Base-by-base conservation (phyloP, 106 monocot species). In the Allium sativum region DNA sequence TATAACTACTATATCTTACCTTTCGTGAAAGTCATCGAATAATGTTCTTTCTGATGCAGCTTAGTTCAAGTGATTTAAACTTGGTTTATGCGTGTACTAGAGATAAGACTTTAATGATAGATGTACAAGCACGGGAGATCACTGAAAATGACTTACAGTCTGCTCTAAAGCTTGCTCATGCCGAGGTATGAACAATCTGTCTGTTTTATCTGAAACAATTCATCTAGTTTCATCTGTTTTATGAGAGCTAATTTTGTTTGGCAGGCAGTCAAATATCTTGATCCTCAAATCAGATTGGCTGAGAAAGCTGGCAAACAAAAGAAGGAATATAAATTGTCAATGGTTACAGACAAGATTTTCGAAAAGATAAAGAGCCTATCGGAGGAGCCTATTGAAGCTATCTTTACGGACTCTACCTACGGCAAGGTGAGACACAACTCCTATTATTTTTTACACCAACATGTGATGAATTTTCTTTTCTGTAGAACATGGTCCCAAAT, bases 81-180 rank as follows among this genome's bases (percentile, higher is more conserved):
- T 77, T 98, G 77, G 82, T 98, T 9, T 98, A 98, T 83, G 98
- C 98, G 7, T 98, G 98, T 76, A 88, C 91, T 50, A 53, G 71
- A 59, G 98, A 98, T 72, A 92, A 77, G 69, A 88, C 92, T 58
- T 58, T 98, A 53, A 98, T 98, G 98, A 98, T 98, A 59, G 98
- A 98, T 76, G 92, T 91, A 44, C 98, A 98, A 59, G 98, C 98
- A 41, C 82, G 92, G 61, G 98, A 88, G 76, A 92, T 98, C 52
- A 76, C 98, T 22, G 98, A 98, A 70, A 84, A 66, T 31, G 98
- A 98, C 60, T 77, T 98, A 44, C 67, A 88, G 73, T 73, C 82
- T 70, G 92, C 78, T 46, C 55, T 98, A 52, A 86, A 70, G 61
- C 82, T 78, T 52, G 98, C 98, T 67, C 98, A 98, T 77, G 72